Conservation (phyloP, 768 basidiomycete species). For the Mycena epipterygia region DNA sequence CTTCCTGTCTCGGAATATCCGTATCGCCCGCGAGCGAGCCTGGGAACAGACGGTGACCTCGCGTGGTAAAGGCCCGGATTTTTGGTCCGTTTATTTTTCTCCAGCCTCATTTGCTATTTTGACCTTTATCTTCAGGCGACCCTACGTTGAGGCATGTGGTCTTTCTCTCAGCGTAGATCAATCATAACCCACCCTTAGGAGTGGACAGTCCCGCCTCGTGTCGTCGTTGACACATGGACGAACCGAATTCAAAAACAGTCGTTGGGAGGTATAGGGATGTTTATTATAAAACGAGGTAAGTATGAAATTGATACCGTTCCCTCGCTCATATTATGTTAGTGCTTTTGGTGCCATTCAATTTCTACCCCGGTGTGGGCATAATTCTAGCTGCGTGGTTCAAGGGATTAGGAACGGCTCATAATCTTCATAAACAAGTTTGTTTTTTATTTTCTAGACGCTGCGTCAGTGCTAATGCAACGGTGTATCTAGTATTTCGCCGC, state of each 20-base stretch:
- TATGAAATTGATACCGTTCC: background rate
- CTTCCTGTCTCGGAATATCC: conserved; percentile 88
- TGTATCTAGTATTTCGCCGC: conserved; percentile 80
- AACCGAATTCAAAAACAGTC: conserved; percentile 48
- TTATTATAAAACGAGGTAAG: conserved; percentile 63
- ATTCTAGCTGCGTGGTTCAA: conserved; percentile 74
- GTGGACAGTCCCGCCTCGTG: conserved; percentile 72
- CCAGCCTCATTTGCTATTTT: background rate
- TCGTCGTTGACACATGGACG: conserved; percentile 47
- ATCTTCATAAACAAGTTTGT: conserved; percentile 77
- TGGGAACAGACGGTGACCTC: conserved; percentile 89
- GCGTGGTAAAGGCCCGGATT: conserved; percentile 83
- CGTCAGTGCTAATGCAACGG: background rate
- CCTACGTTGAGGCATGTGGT: conserved; percentile 27
- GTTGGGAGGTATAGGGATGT: conserved; percentile 55
- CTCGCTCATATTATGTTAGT: conserved; percentile 49
- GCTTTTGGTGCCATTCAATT: conserved; percentile 69
- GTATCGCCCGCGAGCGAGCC: conserved; percentile 81
- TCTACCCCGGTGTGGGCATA: conserved; percentile 81
- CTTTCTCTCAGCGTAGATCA: background rate
- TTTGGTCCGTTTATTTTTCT: conserved; percentile 64
- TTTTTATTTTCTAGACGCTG: background rate
- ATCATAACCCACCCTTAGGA: conserved; percentile 81
- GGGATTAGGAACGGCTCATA: conserved; percentile 74
- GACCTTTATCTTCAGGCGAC: conserved; percentile 16